Conservation (phyloP, 225 moss, liverwort and hornwort species). For the Takakia lepidozioides region DNA sequence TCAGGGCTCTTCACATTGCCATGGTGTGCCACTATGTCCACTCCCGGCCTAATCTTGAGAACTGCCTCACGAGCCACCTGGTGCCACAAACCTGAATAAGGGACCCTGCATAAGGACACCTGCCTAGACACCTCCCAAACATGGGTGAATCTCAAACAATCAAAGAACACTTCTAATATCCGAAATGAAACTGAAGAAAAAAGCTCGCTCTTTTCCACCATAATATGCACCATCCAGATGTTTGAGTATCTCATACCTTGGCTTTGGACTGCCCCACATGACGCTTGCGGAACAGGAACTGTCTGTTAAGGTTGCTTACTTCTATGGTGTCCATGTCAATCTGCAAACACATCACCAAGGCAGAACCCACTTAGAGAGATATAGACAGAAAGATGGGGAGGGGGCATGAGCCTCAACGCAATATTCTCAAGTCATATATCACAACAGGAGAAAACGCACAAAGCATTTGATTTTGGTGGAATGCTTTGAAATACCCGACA, state of each 20-base stretch:
- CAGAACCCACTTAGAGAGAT: not conserved
- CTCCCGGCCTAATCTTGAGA: constrained; percentile 82
- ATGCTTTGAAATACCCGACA: no score
- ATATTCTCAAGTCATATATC: no score
- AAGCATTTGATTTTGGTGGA: no score
- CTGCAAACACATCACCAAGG: constrained; percentile 33
- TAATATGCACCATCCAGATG: no score
- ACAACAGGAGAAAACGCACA: no score
- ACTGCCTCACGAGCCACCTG: constrained; percentile 97
- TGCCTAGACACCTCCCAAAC: no score
- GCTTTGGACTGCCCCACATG: constrained; percentile 98
- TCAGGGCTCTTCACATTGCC: constrained; percentile 86
- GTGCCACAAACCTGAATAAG: constrained; percentile 5
- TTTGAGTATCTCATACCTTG: constrained; percentile 50
- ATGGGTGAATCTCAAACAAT: no score
- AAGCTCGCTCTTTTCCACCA: not conserved
- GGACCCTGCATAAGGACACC: no score
- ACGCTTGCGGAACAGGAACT: constrained; percentile 90
- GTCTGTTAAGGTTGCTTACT: constrained; percentile 97
- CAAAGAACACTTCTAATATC: no score
- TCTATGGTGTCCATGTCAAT: constrained; percentile 99
- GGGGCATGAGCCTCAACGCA: no score
- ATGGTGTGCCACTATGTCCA: constrained; percentile 87
- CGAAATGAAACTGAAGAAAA: constrained; percentile 1
- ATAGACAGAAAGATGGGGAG: no score